phyloP scores from a whole-genome alignment of 192 early-diverging fungal species.

The Gorgonomyces haynaldii region DNA sequence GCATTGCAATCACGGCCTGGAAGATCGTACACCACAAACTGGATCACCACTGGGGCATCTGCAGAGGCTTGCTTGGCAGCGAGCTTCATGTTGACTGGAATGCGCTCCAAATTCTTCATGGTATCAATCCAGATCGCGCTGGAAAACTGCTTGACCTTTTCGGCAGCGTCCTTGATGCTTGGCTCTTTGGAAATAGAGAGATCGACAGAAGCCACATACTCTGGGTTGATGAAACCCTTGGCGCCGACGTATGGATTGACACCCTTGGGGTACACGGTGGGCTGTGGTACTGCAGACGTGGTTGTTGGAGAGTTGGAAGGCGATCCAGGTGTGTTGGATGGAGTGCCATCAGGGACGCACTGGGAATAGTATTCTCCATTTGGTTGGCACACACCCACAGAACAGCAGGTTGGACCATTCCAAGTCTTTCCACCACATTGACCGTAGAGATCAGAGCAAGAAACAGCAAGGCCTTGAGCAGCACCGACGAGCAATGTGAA shows the following conservation, averaged over 20 bases:
- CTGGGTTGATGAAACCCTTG: conserved; percentile 7
- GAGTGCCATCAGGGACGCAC: conserved; percentile 7
- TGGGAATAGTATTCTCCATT: background rate
- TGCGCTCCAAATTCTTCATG: background rate
- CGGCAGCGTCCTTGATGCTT: background rate
- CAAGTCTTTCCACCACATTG: conserved; percentile 22
- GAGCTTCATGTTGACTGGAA: conserved; percentile 1
- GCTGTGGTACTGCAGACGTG: background rate
- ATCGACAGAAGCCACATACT: conserved; percentile 1
- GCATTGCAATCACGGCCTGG: conserved; percentile 37
- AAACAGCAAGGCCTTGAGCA: too few relatives aligned
- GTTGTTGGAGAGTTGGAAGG: background rate
- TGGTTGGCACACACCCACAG: background rate
- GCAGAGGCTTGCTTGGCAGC: conserved; percentile 7
- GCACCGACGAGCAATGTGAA: too few relatives aligned
- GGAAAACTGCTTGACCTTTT: background rate
- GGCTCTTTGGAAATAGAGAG: background rate
- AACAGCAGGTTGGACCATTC: conserved; percentile 22
- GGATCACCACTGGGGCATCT: conserved; percentile 9
- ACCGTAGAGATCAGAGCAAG: conserved; percentile 13
- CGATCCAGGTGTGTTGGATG: background rate
- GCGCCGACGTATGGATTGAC: conserved; percentile 8
- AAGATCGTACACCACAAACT: conserved; percentile 39
- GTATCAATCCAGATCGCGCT: conserved; percentile 15
- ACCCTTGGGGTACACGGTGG: background rate